A percentile compares a stretch with the other conserved stretches of the same genome.
phyloP scores from a whole-genome alignment of 345 rosid genomes.

The Arabidopsis suecica region DNA sequence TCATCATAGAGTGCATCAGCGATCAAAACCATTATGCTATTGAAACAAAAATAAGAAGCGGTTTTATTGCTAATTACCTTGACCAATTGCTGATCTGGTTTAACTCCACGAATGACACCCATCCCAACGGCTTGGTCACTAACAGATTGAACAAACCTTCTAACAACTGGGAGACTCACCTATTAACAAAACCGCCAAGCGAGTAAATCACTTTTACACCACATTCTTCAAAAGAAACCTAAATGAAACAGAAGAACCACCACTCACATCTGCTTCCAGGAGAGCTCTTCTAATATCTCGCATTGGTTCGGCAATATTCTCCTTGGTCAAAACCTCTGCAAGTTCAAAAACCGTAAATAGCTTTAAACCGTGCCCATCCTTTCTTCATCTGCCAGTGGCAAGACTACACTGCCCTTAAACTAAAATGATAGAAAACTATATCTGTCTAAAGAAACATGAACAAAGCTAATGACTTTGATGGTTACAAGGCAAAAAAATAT shows the following conservation, averaged over 20 bases:
- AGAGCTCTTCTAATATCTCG: slow-evolving; percentile 96
- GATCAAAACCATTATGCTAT: background rate
- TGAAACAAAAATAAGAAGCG: background rate
- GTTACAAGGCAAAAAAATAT: background rate
- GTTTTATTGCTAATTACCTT: slow-evolving; percentile 54
- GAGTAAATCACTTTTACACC: slow-evolving; percentile 10
- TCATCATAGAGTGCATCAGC: background rate
- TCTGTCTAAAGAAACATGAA: background rate
- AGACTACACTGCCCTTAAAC: slow-evolving; percentile 8
- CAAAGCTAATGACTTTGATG: background rate
- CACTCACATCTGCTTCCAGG: slow-evolving; percentile 95
- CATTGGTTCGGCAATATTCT: slow-evolving; percentile 96
- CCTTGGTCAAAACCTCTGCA: slow-evolving; percentile 91
- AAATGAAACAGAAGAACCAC: slow-evolving; percentile 25
- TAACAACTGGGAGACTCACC: slow-evolving; percentile 98
- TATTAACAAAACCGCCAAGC: slow-evolving; percentile 46
- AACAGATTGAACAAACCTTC: slow-evolving; percentile 91
- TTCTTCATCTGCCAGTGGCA: background rate
- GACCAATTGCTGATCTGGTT: slow-evolving; percentile 95
- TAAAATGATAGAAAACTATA: background rate
- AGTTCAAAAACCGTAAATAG: slow-evolving; percentile 32
- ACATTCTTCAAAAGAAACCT: background rate
- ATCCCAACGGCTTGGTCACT: slow-evolving; percentile 92
- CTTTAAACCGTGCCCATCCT: background rate
- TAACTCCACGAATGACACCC: slow-evolving; percentile 86